These are phyloP conservation scores for Lipomyces chichibuensis DNA, from an alignment of 805 yeast species.

Conservation along the genomic window DNA sequence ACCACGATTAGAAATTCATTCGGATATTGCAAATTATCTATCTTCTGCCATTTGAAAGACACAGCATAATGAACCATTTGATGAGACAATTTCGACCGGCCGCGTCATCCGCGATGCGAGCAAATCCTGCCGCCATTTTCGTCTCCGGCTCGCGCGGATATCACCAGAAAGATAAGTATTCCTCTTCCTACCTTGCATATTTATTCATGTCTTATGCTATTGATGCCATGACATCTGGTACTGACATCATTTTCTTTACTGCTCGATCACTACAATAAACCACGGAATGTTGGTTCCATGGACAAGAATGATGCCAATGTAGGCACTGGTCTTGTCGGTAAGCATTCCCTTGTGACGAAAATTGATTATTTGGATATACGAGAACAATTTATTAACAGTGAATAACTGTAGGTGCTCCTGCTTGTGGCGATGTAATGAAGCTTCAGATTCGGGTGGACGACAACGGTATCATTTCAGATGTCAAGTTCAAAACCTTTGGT, in stretches of 20 bases:
- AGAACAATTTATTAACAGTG: neutral
- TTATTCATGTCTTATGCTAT: neutral
- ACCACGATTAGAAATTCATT: neutral
- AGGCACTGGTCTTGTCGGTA: conserved; percentile 95
- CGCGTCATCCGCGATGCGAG: conserved; percentile 15
- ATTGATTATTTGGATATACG: neutral
- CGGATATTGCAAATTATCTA: neutral
- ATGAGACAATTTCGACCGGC: conserved; percentile 19
- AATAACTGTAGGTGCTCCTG: conserved; percentile 67
- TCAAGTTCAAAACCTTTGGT: conserved; percentile 98
- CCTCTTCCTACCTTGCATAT: neutral
- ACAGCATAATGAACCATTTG: conserved; percentile 17
- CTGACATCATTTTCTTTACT: conserved; percentile 41
- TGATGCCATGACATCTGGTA: neutral
- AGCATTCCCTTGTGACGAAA: conserved; percentile 8
- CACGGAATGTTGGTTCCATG: conserved; percentile 93
- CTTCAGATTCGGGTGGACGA: conserved; percentile 92
- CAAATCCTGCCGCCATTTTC: conserved; percentile 9
- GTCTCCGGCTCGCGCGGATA: conserved; percentile 23
- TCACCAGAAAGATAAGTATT: conserved; percentile 33
- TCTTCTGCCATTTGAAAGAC: neutral
- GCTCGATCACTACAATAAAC: conserved; percentile 93
- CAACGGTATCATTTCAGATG: conserved; percentile 90
- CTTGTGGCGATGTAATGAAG: conserved; percentile 99
- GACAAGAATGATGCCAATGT: conserved; percentile 75